Conservation (phyloP, 805 yeast genomes). For the Metschnikowia anglica region DNA sequence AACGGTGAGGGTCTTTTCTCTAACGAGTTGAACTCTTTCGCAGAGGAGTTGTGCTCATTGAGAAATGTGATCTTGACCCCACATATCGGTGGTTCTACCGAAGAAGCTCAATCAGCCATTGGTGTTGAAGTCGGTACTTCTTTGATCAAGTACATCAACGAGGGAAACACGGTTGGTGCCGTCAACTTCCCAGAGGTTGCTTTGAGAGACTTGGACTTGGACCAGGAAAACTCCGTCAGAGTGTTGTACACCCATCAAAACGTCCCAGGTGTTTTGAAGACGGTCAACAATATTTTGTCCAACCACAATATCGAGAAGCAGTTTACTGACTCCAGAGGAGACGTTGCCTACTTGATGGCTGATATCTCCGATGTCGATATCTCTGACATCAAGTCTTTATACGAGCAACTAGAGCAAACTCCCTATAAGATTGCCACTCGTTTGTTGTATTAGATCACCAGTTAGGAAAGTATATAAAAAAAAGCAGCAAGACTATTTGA, state of each 20-base stretch:
- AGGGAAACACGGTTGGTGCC: slow-evolving; percentile 92
- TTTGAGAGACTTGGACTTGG: slow-evolving; percentile 81
- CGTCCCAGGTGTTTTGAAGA: slow-evolving; percentile 97
- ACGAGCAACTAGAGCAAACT: slow-evolving; percentile 83
- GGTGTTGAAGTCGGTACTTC: slow-evolving; percentile 93
- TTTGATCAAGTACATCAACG: slow-evolving; percentile 87
- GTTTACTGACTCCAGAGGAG: slow-evolving; percentile 95
- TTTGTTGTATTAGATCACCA: slow-evolving; percentile 61
- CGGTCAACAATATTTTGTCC: slow-evolving; percentile 93
- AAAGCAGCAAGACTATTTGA: background rate
- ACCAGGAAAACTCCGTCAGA: slow-evolving; percentile 85
- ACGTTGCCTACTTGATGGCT: slow-evolving; percentile 96
- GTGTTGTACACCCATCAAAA: slow-evolving; percentile 95
- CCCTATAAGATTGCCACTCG: slow-evolving; percentile 90
- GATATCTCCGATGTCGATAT: slow-evolving; percentile 85
- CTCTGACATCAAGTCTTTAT: slow-evolving; percentile 78
- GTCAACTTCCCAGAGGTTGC: slow-evolving; percentile 99
- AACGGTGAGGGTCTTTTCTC: slow-evolving; percentile 82
- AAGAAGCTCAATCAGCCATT: slow-evolving; percentile 97
- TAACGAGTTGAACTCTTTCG: slow-evolving; percentile 76
- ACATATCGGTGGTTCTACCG: slow-evolving; percentile 98
- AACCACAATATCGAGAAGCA: slow-evolving; percentile 97
- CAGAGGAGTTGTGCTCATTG: slow-evolving; percentile 74
- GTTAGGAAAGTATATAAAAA: background rate
- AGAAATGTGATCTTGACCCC: slow-evolving; percentile 93